phyloP scores from a whole-genome alignment of 345 rosid genomes.

The Citrus australasica region DNA sequence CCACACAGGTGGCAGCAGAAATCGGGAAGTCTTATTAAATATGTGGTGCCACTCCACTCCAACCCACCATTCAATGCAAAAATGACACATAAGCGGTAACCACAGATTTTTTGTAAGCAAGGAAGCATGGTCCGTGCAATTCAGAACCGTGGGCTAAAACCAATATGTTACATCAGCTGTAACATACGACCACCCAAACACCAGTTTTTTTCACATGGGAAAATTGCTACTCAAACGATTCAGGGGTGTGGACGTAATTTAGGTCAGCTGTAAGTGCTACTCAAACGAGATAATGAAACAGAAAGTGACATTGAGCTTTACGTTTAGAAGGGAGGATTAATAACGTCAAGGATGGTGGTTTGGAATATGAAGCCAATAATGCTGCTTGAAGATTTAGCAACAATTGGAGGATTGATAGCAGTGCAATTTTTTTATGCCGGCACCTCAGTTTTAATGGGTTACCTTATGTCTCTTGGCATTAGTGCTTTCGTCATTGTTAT shows the following conservation, averaged over 20 bases:
- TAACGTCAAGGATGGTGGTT: slow-evolving; percentile 7
- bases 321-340: not conserved
- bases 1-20: rapidly evolving
- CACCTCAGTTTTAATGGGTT: slow-evolving; percentile 57
- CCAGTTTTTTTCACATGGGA: no score
- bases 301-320: no score
- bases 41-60: no score
- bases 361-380: slow-evolving; percentile 30
- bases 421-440: slow-evolving; percentile 72
- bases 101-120: not conserved
- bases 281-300: no score
- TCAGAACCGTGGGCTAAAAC: no score
- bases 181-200: no score
- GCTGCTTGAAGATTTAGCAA: slow-evolving; percentile 48
- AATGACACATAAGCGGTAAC: not conserved
- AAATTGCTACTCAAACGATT: no score
- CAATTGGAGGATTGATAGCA: slow-evolving; percentile 57
- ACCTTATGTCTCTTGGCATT: slow-evolving; percentile 78
- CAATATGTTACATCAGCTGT: no score
- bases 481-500: slow-evolving; percentile 61
- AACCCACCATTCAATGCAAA: not conserved
- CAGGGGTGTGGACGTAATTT: no score
- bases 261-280: no score
- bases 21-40: no score
- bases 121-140: not conserved